These are phyloP conservation scores for Aspergillus affinis DNA, from an alignment of 495 filamentous ascomycete species.

Conservation along the genomic window DNA sequence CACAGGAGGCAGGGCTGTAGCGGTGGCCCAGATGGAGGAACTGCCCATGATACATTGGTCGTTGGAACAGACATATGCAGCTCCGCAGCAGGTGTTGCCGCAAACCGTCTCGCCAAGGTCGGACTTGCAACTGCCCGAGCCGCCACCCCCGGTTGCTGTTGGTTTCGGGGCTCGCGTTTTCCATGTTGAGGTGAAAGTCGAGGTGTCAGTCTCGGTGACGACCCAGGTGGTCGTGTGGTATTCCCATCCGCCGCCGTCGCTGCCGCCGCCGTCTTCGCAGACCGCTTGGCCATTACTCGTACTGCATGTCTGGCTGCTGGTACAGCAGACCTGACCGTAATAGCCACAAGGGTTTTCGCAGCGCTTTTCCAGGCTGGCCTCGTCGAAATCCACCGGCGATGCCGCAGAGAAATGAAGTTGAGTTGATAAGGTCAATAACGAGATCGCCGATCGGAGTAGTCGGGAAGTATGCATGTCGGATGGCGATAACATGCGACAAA, in stretches of 20 bases:
- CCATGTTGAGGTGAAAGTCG: conserved; percentile 66
- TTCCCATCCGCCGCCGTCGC: conserved; percentile 34
- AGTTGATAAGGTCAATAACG: conserved; percentile 30
- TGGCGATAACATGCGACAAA: conserved; percentile 9
- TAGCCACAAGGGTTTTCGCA: conserved; percentile 71
- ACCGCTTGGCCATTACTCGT: conserved; percentile 57
- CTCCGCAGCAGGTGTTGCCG: conserved; percentile 72
- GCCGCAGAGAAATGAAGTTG: conserved; percentile 30
- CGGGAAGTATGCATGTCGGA: conserved; percentile 33
- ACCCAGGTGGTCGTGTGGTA: conserved; percentile 71
- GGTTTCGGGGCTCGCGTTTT: conserved; percentile 51
- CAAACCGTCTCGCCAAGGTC: conserved; percentile 64
- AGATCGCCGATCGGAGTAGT: conserved; percentile 27
- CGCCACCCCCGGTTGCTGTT: conserved; percentile 17
- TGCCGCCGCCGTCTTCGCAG: conserved; percentile 42
- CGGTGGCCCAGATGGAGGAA: conserved; percentile 39
- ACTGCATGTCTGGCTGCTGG: conserved; percentile 55
- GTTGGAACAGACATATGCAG: conserved; percentile 63
- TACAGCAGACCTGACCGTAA: conserved; percentile 67
- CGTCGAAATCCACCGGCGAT: conserved; percentile 34
- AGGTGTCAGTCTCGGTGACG: conserved; percentile 60
- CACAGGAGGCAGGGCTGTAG: conserved; percentile 54
- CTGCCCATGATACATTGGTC: conserved; percentile 41
- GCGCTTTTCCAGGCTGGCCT: conserved; percentile 37
- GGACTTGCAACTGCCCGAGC: conserved; percentile 51